Conservation (phyloP, 2,329 filamentous ascomycete genomes). For the Neocucurbitaria cava region DNA sequence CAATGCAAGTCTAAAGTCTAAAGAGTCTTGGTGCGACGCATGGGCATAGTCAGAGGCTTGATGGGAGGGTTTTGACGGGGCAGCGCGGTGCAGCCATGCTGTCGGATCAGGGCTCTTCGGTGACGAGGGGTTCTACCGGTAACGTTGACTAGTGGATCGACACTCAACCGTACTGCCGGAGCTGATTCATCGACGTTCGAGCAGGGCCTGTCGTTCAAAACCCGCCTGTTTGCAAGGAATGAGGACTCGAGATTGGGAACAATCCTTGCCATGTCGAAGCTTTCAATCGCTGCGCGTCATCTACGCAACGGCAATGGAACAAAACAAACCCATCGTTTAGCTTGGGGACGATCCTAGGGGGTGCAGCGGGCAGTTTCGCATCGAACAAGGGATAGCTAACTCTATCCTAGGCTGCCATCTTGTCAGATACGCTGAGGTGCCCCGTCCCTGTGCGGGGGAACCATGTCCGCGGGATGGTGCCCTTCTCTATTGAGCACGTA, state of each 20-base stretch:
- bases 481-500: not conserved
- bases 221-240: not conserved
- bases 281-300: not conserved
- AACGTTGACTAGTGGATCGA: conserved; percentile 6
- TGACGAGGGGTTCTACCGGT: not conserved
- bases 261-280: not conserved
- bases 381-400: not conserved
- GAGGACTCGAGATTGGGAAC: not conserved
- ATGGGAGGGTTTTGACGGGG: not conserved
- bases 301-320: not conserved
- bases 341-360: not conserved
- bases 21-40: not conserved
- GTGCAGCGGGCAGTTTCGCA: not conserved
- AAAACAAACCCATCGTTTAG: not conserved
- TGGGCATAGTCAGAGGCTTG: not conserved
- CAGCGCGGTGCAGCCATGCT: conserved; percentile 5
- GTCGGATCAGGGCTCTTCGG: conserved; percentile 6
- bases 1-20: conserved; percentile 1
- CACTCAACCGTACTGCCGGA: conserved; percentile 11
- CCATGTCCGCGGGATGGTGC: not conserved
- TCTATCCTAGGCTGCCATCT: not conserved
- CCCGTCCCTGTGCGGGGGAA: not conserved
- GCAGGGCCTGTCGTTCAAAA: not conserved
- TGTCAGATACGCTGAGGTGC: not conserved
- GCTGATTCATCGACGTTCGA: not conserved